Percentiles rank a stretch among this genome's conserved stretches.
phyloP scores from a whole-genome alignment of 176 grass and related monocot species.

The Oryza nivara region DNA sequence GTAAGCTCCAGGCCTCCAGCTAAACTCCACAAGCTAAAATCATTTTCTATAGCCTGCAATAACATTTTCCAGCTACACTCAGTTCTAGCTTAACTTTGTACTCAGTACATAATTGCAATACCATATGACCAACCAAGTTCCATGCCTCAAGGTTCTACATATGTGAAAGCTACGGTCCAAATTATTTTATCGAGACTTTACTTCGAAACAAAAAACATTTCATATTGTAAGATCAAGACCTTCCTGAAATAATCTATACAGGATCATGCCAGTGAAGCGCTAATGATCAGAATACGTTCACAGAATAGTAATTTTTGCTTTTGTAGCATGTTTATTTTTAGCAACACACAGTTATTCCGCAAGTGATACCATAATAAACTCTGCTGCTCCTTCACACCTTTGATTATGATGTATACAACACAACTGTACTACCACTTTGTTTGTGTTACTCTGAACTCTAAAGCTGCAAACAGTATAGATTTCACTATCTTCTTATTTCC shows the following conservation, averaged over 20 bases:
- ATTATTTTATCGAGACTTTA: neutral
- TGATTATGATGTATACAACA: constrained; percentile 16
- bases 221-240: neutral
- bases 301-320: neutral
- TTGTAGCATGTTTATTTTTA: neutral
- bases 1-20: too few species aligned
- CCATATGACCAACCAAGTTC: neutral
- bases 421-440: constrained; percentile 13
- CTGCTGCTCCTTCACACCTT: neutral
- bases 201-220: neutral
- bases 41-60: too few species aligned
- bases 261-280: neutral
- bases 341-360: neutral
- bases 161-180: neutral
- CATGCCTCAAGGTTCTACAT: too few species aligned
- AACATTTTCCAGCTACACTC: too few species aligned
- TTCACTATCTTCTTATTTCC: constrained; percentile 33
- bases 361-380: constrained; percentile 16
- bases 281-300: neutral
- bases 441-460: constrained; percentile 22
- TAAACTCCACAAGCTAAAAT: too few species aligned
- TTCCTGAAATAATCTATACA: neutral
- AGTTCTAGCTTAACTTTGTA: neutral
- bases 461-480: constrained; percentile 12
- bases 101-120: neutral